Evolutionary conservation across 2,329 filamentous ascomycete species (phyloP), one percentile per base, ranked within the genome.

Genomic region (Lasiodiplodia hormozganensis): DNA sequence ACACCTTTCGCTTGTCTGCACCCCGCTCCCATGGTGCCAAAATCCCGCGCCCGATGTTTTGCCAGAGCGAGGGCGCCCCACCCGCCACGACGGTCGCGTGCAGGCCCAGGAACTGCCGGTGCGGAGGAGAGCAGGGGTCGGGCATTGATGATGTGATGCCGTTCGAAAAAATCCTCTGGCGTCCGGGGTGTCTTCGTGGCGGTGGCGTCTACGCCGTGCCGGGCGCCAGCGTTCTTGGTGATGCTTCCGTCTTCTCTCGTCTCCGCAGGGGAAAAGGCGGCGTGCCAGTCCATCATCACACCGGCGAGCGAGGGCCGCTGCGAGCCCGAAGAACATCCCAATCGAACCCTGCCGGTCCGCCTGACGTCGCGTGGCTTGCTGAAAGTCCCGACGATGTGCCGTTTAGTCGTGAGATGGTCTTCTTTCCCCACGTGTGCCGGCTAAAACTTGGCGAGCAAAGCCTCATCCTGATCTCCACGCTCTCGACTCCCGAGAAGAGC

Each of bases 291-390:
- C 28, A 28, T 28, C 28, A 28, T 28, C 28, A 28, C 28, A 7
- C 28, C 28, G 1, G 28, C 28, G 28, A 28, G 28, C 28, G 28
- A 28, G 28, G 28, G 28, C 28, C 28, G 5, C 28, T 6, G 4
- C 28, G 28, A 28, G 28, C 28, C 28, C 28, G 28, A 28, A 6
- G 28, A 28, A 28, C 28, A 28, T 28, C 28, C 28, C 43, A 10
- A 38, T n/a, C 18, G 23, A 21, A 14, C 54, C 31, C 31, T 31
- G 28, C 28, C 28, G 28, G 5, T 31, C 5, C 57, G 57, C 43
- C 43, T 51, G 58, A 64, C 43, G 60, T 64, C 60, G 60, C 31
- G 43, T 64, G 60, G 60, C 60, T 64, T 64, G 43, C 43, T 36
- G 43, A 5, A 18, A 16, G 11, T 62, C 25, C 60, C 60, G 60